Percentiles rank a stretch among this genome's conserved stretches.
phyloP scores from a whole-genome alignment of 2,329 filamentous ascomycete species.

The Calonectria pauciramosa region DNA sequence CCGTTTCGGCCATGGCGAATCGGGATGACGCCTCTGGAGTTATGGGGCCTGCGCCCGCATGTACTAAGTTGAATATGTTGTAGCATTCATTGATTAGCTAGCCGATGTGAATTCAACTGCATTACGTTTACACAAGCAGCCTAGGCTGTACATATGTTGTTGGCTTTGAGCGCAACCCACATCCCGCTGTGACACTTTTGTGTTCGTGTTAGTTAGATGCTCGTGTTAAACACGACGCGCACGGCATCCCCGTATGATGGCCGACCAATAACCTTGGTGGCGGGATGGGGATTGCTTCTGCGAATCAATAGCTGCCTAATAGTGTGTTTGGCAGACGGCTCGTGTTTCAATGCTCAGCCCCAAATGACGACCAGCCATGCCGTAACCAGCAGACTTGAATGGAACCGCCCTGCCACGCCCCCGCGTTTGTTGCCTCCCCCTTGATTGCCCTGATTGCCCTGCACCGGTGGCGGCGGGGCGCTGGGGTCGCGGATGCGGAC shows the following conservation, averaged over 20 bases:
- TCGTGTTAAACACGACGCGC: background rate
- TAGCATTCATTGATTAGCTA: background rate
- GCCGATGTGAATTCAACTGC: constrained; percentile 4
- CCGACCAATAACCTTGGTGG: too few relatives aligned
- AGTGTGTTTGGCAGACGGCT: background rate
- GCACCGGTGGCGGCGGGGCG: constrained; percentile 2
- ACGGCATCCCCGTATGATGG: background rate
- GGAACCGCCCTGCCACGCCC: background rate
- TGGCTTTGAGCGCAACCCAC: background rate
- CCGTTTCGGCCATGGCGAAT: background rate
- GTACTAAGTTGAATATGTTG: constrained; percentile 1
- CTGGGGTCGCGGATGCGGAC: background rate
- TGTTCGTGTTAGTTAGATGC: background rate
- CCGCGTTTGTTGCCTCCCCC: constrained; percentile 7
- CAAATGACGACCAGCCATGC: background rate
- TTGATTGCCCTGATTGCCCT: background rate
- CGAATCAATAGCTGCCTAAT: background rate
- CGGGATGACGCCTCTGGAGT: background rate
- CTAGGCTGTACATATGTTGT: background rate
- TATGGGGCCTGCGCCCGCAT: background rate
- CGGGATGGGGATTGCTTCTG: background rate
- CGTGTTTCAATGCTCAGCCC: background rate
- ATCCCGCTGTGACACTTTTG: background rate
- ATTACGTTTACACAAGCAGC: background rate
- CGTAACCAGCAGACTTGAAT: background rate